phyloP scores from a whole-genome alignment of 2,329 filamentous ascomycete species.

The Zymoseptoria ardabiliae region DNA sequence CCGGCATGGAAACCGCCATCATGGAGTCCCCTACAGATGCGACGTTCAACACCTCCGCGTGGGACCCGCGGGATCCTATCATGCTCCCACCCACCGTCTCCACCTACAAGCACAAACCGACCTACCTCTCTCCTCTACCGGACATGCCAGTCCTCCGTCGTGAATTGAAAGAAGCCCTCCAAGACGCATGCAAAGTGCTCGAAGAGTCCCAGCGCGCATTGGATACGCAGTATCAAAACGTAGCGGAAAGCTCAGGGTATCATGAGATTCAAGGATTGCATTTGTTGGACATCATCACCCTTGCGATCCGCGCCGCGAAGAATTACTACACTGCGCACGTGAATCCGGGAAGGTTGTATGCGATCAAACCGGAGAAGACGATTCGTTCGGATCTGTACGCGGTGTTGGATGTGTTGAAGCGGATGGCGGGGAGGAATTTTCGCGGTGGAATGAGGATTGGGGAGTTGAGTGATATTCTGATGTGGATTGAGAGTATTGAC shows the following conservation, averaged over 20 bases:
- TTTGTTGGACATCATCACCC: conserved; percentile 82
- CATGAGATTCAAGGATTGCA: conserved; percentile 86
- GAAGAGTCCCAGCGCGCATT: conserved; percentile 44
- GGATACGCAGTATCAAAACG: conserved; percentile 16
- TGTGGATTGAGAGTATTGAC: conserved; percentile 74
- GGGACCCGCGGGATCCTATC: conserved; percentile 56
- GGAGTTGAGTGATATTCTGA: conserved; percentile 66
- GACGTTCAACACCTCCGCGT: conserved; percentile 35
- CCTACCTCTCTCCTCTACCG: conserved; percentile 74
- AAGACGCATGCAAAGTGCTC: conserved; percentile 61
- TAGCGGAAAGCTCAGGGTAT: conserved; percentile 54
- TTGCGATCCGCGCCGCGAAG: conserved; percentile 92
- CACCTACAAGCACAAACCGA: conserved; percentile 83
- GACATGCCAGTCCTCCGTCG: conserved; percentile 70
- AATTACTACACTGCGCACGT: conserved; percentile 94
- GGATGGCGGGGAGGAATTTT: conserved; percentile 84
- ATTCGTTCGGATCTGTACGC: conserved; percentile 76
- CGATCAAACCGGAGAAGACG: conserved; percentile 79
- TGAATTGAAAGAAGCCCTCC: conserved; percentile 60
- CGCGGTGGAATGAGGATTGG: conserved; percentile 70
- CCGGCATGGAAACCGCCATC: conserved; percentile 30
- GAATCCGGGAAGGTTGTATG: conserved; percentile 72
- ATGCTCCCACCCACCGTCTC: conserved; percentile 96
- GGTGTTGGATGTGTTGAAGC: conserved; percentile 84
- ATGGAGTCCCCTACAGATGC: conserved; percentile 50